These are phyloP conservation scores for Barnettozyma wickerhamii DNA, from an alignment of 805 yeast species.

Conservation along the genomic window DNA sequence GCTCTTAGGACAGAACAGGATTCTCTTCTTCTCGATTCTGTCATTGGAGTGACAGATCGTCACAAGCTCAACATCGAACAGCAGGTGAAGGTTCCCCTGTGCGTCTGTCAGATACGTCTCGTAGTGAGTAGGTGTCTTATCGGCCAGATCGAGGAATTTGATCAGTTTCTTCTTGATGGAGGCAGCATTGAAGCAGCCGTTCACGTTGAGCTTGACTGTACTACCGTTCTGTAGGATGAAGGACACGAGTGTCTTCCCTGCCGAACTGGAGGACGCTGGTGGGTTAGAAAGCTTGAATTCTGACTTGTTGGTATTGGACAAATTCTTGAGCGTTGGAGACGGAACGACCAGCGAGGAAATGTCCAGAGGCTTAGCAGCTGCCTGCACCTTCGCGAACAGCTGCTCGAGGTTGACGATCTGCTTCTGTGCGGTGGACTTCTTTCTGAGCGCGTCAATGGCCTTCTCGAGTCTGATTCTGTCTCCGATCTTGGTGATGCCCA, in stretches of 20 bases:
- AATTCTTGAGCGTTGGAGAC: not conserved
- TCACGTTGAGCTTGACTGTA: constrained; percentile 60
- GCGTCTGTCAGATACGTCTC: constrained; percentile 57
- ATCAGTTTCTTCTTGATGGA: constrained; percentile 69
- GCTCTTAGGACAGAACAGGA: constrained; percentile 57
- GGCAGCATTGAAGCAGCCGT: constrained; percentile 77
- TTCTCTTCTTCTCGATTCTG: constrained; percentile 64
- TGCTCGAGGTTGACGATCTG: constrained; percentile 12
- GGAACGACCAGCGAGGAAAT: not conserved
- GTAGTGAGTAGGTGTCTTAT: constrained; percentile 42
- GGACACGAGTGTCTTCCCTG: constrained; percentile 38
- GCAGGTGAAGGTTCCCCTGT: constrained; percentile 36
- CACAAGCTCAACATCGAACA: constrained; percentile 77
- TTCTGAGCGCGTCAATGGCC: constrained; percentile 43
- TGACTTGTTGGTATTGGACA: constrained; percentile 14
- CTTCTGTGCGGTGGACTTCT: constrained; percentile 7
- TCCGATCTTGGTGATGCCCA: constrained; percentile 77
- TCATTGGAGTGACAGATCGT: constrained; percentile 77
- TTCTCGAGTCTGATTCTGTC: constrained; percentile 70
- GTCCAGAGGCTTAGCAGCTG: constrained; percentile 8
- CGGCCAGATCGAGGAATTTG: constrained; percentile 47
- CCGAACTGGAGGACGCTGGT: not conserved
- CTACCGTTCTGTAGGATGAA: constrained; percentile 76
- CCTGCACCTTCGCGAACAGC: constrained; percentile 11
- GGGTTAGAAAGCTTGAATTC: constrained; percentile 11